Evolutionary conservation across 768 basidiomycete genomes (phyloP).

Genomic region (Boletus sensibilis): DNA sequence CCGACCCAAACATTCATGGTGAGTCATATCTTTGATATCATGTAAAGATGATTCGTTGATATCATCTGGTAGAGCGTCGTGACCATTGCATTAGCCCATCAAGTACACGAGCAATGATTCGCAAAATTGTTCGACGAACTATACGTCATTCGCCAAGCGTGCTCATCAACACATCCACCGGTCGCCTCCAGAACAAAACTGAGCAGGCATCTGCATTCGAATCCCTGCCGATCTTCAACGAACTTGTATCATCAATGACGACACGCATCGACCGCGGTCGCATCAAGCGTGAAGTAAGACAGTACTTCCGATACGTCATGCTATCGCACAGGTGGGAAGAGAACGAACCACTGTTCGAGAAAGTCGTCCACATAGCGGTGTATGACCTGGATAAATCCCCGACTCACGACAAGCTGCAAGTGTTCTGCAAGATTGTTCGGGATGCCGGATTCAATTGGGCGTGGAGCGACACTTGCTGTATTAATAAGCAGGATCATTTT

Average conservation of each 20-base stretch:
- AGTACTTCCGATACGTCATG: slow-evolving; percentile 2
- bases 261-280: background rate
- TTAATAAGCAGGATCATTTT: background rate
- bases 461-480: background rate
- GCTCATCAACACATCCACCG: background rate
- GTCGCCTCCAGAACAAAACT: background rate
- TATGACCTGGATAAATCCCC: background rate
- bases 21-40: background rate
- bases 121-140: background rate
- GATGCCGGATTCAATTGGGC: background rate
- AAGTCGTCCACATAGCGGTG: background rate
- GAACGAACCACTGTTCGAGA: slow-evolving; percentile 1
- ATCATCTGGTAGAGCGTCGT: background rate
- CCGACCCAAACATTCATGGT: background rate
- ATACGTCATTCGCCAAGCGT: background rate
- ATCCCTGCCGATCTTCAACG: background rate
- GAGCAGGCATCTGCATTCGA: background rate
- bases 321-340: slow-evolving; percentile 6
- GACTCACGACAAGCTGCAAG: background rate
- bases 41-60: background rate
- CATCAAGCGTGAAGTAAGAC: background rate
- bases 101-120: background rate
- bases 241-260: background rate
- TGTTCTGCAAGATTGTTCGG: slow-evolving; percentile 1
- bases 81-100: background rate